phyloP scores from a whole-genome alignment of 1,284 basidiomycete species.

The Rhodotorula glutinis region DNA sequence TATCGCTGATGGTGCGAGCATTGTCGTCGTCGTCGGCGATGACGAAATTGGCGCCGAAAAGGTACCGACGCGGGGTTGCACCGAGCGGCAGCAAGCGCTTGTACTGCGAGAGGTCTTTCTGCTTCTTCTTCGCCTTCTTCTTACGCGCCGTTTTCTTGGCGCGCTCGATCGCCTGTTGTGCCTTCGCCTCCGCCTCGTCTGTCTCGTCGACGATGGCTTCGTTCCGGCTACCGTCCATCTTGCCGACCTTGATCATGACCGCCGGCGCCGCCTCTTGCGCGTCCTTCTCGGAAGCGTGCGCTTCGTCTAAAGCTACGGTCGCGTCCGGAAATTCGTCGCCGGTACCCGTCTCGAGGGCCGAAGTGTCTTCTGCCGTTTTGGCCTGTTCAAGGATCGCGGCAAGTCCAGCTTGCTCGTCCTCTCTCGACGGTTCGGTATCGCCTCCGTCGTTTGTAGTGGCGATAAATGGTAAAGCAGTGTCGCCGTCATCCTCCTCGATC shows the following conservation, averaged over 20 bases:
- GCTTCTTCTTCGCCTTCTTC: slow-evolving; percentile 1
- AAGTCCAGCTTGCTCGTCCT: slow-evolving; percentile 9
- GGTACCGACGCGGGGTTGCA: slow-evolving; percentile 16
- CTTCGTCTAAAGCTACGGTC: no score
- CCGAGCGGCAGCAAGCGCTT: slow-evolving; percentile 23
- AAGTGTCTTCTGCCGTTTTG: background rate
- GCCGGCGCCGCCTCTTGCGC: no score
- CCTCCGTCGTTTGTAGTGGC: background rate
- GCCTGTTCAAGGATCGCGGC: slow-evolving; percentile 5
- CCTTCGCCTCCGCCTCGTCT: background rate
- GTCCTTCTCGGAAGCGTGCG: no score
- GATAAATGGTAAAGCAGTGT: slow-evolving; percentile 3
- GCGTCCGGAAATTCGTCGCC: no score
- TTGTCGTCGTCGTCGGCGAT: slow-evolving; percentile 1
- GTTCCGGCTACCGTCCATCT: background rate
- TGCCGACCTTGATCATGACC: background rate
- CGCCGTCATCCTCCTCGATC: background rate
- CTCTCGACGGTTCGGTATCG: background rate
- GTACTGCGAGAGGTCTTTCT: slow-evolving; percentile 23
- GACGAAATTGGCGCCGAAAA: slow-evolving; percentile 32
- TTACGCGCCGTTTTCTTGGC: background rate
- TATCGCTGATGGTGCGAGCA: slow-evolving; percentile 7
- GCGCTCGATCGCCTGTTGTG: background rate
- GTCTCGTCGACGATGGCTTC: background rate
- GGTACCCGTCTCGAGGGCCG: no score